Base-by-base conservation (phyloP, 345 rosid genomes). In the Luvunga scandens region DNA sequence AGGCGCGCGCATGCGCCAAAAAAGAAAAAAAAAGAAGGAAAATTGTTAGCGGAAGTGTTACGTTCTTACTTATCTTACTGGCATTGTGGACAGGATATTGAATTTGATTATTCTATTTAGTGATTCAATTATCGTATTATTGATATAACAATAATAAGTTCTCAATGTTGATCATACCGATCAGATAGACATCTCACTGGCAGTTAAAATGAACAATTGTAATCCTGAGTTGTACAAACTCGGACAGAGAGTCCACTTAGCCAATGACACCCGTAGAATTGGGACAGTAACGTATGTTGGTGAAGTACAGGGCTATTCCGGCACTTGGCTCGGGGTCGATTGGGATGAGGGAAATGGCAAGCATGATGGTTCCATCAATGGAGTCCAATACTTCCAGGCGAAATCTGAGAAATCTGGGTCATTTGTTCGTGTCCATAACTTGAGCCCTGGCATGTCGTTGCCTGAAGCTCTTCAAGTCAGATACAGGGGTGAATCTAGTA, bases 321-420 rank as follows among this genome's bases (percentile, higher is more conserved):
- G 98, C 14, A 66, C 48, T 4, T 93, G 97, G 96, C 81, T 91
- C 69, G 99, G 98, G 19, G 93, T 95, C 63, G 97, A 93, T 64
- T 95, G 98, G 98, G 98, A 92, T 85, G 81, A 82, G 50, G 88
- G 89, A 4, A 91, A 86, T 7, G 97, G 96, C 30, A 93, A 95
- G 81, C 98, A 91, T 59, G 89, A 93, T 64, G 99, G 98, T 3
- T 82, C 94, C 81, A 67, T 91, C 62, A 91, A 92, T 33, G 97
- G 97, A 6, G 91, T 85, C 71, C 90, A 84, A 16, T 95, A 90
- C 76, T 95, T 95, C 77, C 88, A 78, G 36, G 91, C 94, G 12
- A 87, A 80, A 70, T 87, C 89, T 24, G 81, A 86, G 48, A 81
- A 34, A 10, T 95, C 98, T 0, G 99, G 92, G 3, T 93, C 98